phyloP scores from a whole-genome alignment of 495 filamentous ascomycete genomes.

The Lichenothelia convexa region DNA sequence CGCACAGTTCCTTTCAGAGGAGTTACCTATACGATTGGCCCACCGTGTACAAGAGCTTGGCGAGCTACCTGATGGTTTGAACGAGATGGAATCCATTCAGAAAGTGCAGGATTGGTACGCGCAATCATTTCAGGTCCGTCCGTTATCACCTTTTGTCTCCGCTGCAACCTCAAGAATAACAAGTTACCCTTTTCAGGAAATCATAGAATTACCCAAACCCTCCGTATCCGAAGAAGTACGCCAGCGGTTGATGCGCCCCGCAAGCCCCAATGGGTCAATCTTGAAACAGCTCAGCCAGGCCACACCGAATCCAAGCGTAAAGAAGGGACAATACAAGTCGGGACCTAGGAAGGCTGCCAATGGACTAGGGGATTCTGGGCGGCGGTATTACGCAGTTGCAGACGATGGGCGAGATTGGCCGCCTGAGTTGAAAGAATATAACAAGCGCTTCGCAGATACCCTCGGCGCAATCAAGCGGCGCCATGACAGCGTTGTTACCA shows the following conservation, averaged over 20 bases:
- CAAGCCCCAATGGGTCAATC: conserved; percentile 37
- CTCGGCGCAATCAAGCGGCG: conserved; percentile 84
- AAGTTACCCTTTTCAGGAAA: conserved; percentile 43
- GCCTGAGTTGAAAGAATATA: conserved; percentile 85
- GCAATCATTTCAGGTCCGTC: conserved; percentile 87
- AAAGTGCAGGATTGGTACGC: conserved; percentile 97
- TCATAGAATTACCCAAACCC: conserved; percentile 67
- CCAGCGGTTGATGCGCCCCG: conserved; percentile 56
- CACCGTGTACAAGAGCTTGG: conserved; percentile 89
- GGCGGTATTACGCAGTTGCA: conserved; percentile 80
- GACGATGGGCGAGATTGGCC: conserved; percentile 86
- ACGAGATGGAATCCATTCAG: conserved; percentile 93
- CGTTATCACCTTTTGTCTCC: conserved; percentile 2
- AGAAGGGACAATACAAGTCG: conserved; percentile 72
- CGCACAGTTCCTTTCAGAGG: conserved; percentile 95
- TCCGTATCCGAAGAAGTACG: conserved; percentile 57
- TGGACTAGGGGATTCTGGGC: conserved; percentile 31
- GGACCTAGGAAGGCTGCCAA: conserved; percentile 9
- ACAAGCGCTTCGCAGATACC: conserved; percentile 67
- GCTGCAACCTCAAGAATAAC: not conserved
- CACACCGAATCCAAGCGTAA: conserved; percentile 76
- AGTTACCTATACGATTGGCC: conserved; percentile 89
- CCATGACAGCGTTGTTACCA: conserved; percentile 94
- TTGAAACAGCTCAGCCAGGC: conserved; percentile 59
- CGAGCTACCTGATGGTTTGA: conserved; percentile 87